phyloP scores from a whole-genome alignment of 768 basidiomycete genomes.

The Boletus tomentosulus region DNA sequence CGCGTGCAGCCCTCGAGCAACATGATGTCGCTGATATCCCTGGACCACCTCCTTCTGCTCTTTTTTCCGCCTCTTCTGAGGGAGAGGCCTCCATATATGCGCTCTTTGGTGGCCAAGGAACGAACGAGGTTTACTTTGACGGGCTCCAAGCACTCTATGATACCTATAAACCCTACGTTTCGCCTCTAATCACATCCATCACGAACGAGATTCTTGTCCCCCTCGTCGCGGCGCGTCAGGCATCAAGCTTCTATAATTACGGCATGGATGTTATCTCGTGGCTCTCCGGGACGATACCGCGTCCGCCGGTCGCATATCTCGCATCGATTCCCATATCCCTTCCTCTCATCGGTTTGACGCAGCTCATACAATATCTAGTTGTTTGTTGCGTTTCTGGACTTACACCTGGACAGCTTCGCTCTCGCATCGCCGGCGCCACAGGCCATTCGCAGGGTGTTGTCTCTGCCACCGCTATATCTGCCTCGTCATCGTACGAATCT shows the following conservation, averaged over 20 bases:
- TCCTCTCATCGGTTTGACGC: slow-evolving; percentile 94
- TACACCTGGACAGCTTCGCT: slow-evolving; percentile 76
- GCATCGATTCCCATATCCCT: slow-evolving; percentile 92
- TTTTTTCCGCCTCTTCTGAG: slow-evolving; percentile 58
- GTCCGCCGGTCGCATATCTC: slow-evolving; percentile 80
- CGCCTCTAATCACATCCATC: slow-evolving; percentile 60
- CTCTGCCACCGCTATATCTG: slow-evolving; percentile 85
- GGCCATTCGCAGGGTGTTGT: slow-evolving; percentile 98
- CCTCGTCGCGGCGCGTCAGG: slow-evolving; percentile 55
- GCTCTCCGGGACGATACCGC: slow-evolving; percentile 66
- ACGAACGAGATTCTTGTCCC: slow-evolving; percentile 67
- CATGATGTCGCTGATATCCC: slow-evolving; percentile 54
- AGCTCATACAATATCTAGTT: slow-evolving; percentile 88
- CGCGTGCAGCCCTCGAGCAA: slow-evolving; percentile 65
- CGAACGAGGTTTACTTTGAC: slow-evolving; percentile 97
- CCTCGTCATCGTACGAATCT: slow-evolving; percentile 70
- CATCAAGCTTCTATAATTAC: slow-evolving; percentile 63
- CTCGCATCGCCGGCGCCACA: slow-evolving; percentile 78
- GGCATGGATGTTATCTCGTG: slow-evolving; percentile 83
- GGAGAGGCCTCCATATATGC: slow-evolving; percentile 79
- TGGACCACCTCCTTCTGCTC: slow-evolving; percentile 57
- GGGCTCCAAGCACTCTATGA: slow-evolving; percentile 91
- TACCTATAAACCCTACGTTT: slow-evolving; percentile 85
- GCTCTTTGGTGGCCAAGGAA: slow-evolving; percentile 96
- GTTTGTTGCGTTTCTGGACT: slow-evolving; percentile 71